Evolutionary conservation across 1,284 basidiomycete species (phyloP).

Genomic region (Sporisorium reilianum): DNA sequence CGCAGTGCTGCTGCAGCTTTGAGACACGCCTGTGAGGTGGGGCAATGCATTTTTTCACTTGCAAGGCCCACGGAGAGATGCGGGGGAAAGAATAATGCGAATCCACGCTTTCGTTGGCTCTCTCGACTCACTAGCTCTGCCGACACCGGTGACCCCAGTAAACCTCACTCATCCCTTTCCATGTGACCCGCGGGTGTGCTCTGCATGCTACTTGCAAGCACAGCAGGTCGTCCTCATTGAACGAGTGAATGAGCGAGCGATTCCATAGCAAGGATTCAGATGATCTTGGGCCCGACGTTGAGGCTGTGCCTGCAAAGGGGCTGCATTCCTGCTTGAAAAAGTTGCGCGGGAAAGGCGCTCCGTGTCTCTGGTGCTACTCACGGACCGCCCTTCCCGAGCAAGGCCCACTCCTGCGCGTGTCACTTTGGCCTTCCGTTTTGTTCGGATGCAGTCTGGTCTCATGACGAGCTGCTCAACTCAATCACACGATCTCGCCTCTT

Average conservation of each 20-base stretch:
- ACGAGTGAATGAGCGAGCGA: neutral
- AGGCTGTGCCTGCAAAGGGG: conserved; percentile 33
- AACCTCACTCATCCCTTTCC: neutral
- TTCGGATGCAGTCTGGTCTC: too few species aligned
- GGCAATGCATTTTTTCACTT: neutral
- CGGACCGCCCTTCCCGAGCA: conserved; percentile 16
- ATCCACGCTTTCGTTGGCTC: neutral
- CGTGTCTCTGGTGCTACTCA: conserved; percentile 12
- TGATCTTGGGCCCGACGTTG: neutral
- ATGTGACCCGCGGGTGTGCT: neutral
- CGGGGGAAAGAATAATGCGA: neutral
- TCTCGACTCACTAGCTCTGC: neutral
- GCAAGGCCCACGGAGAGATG: neutral
- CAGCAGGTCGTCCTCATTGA: neutral
- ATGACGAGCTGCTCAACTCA: neutral
- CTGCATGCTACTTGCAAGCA: neutral
- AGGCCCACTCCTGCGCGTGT: neutral
- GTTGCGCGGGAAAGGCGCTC: conserved; percentile 11
- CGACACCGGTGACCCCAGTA: neutral
- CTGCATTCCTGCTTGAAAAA: neutral
- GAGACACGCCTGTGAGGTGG: neutral
- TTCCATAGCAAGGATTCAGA: neutral
- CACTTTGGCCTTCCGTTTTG: neutral
- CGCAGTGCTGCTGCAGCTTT: neutral
- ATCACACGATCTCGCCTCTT: too few species aligned